A percentile compares a stretch with the other conserved stretches of the same genome.
phyloP scores from a whole-genome alignment of 2,329 filamentous ascomycete species.

The Penicillium sp. region DNA sequence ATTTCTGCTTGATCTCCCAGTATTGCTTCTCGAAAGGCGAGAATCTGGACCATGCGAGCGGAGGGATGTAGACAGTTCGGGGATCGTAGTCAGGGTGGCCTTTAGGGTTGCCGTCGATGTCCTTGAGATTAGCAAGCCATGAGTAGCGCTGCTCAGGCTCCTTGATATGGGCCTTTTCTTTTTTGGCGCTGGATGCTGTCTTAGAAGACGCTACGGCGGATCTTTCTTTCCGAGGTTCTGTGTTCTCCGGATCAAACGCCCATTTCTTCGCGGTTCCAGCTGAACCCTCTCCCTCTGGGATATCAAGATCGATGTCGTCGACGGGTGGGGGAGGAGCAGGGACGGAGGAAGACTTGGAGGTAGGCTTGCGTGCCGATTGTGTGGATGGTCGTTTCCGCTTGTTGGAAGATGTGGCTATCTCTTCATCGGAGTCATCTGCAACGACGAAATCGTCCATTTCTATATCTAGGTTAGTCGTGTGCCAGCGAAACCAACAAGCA shows the following conservation, averaged over 20 bases:
- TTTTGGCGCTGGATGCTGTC: conserved; percentile 38
- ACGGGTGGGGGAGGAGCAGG: conserved; percentile 54
- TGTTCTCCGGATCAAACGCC: conserved; percentile 66
- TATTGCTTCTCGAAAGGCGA: conserved; percentile 97
- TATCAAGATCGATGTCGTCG: conserved; percentile 56
- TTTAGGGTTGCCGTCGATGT: conserved; percentile 76
- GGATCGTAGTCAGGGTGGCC: conserved; percentile 88
- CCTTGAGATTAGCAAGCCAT: conserved; percentile 82
- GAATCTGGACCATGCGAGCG: conserved; percentile 74
- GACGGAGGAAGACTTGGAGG: conserved; percentile 34
- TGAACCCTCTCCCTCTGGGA: conserved; percentile 51
- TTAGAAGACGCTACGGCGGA: conserved; percentile 38
- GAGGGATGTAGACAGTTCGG: conserved; percentile 85
- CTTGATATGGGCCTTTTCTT: conserved; percentile 70
- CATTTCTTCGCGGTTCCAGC: conserved; percentile 78
- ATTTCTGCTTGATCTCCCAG: conserved; percentile 98
- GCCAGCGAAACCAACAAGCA: neutral
- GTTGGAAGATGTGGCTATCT: conserved; percentile 54
- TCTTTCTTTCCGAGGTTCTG: conserved; percentile 51
- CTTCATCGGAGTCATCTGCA: conserved; percentile 78
- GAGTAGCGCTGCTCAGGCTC: conserved; percentile 84
- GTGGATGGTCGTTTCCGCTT: conserved; percentile 69
- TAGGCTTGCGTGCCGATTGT: conserved; percentile 39
- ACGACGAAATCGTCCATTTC: conserved; percentile 87
- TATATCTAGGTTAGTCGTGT: conserved; percentile 31